A percentile compares a stretch with the other conserved stretches of the same genome.
These are phyloP conservation scores for Datisca glomerata DNA, from an alignment of 306 rosid species.

Conservation along the genomic window DNA sequence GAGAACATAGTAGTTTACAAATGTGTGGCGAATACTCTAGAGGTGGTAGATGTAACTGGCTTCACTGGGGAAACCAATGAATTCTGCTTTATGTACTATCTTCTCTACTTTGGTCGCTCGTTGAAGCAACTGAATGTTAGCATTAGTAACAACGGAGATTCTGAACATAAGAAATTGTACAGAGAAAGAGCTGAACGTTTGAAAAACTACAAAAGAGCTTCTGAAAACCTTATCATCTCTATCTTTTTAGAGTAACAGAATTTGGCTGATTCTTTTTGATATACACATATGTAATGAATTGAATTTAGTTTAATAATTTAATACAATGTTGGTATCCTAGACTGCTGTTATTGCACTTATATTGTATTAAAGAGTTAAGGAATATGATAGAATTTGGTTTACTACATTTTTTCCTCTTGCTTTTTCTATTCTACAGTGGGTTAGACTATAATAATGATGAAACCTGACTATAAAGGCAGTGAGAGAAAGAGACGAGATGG, in stretches of 20 bases:
- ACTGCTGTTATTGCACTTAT: too few relatives aligned
- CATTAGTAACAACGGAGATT: neutral
- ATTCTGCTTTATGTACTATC: constrained; percentile 3
- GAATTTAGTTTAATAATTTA: too few relatives aligned
- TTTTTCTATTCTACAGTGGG: too few relatives aligned
- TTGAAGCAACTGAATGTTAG: constrained; percentile 4
- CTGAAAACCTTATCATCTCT: neutral
- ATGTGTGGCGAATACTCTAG: constrained; percentile 1
- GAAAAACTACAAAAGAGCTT: neutral
- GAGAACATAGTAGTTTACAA: neutral
- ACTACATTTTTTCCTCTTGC: too few relatives aligned
- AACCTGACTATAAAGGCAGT: too few relatives aligned
- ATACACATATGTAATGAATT: too few relatives aligned
- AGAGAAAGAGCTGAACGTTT: neutral
- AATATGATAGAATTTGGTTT: too few relatives aligned
- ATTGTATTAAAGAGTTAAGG: too few relatives aligned
- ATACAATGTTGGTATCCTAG: too few relatives aligned
- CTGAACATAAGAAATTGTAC: neutral
- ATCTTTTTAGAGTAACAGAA: neutral
- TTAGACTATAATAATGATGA: too few relatives aligned
- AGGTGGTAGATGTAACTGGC: constrained; percentile 11
- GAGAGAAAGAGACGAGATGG: too few relatives aligned
- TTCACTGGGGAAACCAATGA: constrained; percentile 13
- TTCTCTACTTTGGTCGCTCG: constrained; percentile 1
- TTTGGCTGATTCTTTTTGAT: too few relatives aligned